phyloP scores from a whole-genome alignment of 257 asterid species.

The Phtheirospermum japonicum region DNA sequence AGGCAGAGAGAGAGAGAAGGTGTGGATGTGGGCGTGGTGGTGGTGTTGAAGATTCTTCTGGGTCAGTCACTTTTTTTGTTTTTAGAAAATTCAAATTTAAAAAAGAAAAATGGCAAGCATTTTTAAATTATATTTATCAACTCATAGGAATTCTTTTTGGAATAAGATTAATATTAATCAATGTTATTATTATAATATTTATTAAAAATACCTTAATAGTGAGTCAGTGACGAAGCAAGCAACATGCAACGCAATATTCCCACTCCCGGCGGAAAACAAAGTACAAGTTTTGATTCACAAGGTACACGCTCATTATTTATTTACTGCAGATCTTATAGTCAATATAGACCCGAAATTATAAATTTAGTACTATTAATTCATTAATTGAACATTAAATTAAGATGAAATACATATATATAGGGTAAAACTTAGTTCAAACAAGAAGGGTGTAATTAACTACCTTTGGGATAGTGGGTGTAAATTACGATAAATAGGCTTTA shows the following conservation, averaged over 20 bases:
- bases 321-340: too few species aligned
- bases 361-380: too few species aligned
- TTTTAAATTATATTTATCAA: constrained; percentile 3
- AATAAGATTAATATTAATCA: background rate
- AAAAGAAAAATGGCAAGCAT: background rate
- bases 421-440: too few species aligned
- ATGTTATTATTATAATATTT: background rate
- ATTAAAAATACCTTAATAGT: too few species aligned
- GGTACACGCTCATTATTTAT: constrained; percentile 16
- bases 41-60: constrained; percentile 21
- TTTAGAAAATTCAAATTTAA: constrained; percentile 23
- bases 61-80: constrained; percentile 37
- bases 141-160: constrained; percentile 22
- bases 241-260: constrained; percentile 11
- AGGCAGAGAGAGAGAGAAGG: constrained; percentile 23
- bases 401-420: too few species aligned
- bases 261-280: background rate
- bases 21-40: constrained; percentile 14
- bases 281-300: constrained; percentile 1
- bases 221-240: constrained; percentile 26
- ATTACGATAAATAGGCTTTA: background rate
- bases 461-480: background rate
- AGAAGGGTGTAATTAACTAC: too few species aligned
- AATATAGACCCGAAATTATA: too few species aligned
- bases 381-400: too few species aligned